Base-by-base conservation (phyloP, 805 yeast genomes). In the Kregervanrija delftensis region DNA sequence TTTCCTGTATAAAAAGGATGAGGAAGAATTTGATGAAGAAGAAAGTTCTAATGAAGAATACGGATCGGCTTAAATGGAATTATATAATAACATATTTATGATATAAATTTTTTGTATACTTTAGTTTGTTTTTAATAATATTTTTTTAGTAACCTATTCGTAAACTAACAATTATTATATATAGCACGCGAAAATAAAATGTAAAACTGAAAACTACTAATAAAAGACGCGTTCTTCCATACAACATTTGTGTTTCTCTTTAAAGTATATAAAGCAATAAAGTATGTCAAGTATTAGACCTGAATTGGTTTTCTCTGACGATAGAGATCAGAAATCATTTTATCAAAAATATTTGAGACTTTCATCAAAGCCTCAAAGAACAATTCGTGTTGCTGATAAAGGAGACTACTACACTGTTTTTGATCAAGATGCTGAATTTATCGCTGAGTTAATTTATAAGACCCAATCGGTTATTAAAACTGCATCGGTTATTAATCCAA, bases 361-460 rank as follows among this genome's bases (percentile, higher is more conserved):
- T 38, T 75, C 81, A 0, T 64, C 71, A 1, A 74, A 76, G 45
- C 72, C 74, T 8, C 59, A 66, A 2, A 66, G 71, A 35, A 73
- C 82, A 0, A 57, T 91, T 16, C 73, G 96, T 37, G 67, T 88
- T n/a, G 51, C 51, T 3, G 96, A 89, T 59, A 78, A 81, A 48
- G 45, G 32, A 38, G 96, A 87, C 48, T 89, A 86, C 61, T 93
- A 82, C 64, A 79, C 86, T 3, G 81, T 79, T 1, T 71, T 88
- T 15, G 77, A 73, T 39, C 77, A 75, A 3, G 96, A 91, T 61
- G 96, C 98, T 4, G 71, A 73, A 37, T 72, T 79, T 45, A 85
- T 88, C 30, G 96, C 97, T 3, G 95, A 89, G 50, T 69, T 74
- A 44, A 80, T 93, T 32, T 91, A 87, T 66, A 85, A 83, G 52